These are phyloP conservation scores for Ampelocalamus luodianensis DNA, from an alignment of 176 grass and related monocot genomes.

Conservation along the genomic window DNA sequence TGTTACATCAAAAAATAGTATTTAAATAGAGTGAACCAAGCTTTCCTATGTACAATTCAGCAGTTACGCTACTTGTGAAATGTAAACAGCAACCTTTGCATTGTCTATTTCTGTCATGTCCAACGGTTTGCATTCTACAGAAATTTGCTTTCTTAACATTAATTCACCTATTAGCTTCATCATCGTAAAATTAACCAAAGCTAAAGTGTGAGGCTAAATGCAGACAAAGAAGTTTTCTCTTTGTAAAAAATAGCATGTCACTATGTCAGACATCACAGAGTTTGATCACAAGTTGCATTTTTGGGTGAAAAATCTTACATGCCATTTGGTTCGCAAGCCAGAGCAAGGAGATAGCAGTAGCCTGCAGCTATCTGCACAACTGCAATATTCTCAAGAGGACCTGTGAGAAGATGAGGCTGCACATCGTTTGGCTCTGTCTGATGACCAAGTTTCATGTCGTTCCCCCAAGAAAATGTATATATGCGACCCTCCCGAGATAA, in stretches of 20 bases:
- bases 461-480: constrained; percentile 91
- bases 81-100: neutral
- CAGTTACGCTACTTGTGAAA: neutral
- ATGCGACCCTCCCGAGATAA: constrained; percentile 82
- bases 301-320: constrained; percentile 63
- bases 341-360: constrained; percentile 83
- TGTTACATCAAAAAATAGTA: neutral
- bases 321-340: constrained; percentile 82
- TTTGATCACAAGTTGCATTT: neutral
- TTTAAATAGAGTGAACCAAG: neutral
- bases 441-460: constrained; percentile 76
- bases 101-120: neutral
- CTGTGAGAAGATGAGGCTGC: constrained; percentile 67
- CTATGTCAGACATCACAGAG: constrained; percentile 16
- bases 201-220: neutral
- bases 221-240: neutral
- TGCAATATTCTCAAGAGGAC: constrained; percentile 77
- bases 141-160: neutral
- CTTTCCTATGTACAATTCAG: constrained; percentile 5
- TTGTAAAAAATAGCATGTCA: neutral
- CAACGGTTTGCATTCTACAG: neutral
- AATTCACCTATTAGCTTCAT: neutral
- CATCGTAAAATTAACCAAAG: neutral
- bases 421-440: constrained; percentile 76
- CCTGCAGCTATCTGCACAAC: constrained; percentile 88